Evolutionary conservation across 768 basidiomycete species (phyloP), one percentile per base, ranked within the genome.

Genomic region (Mycena maculata): DNA sequence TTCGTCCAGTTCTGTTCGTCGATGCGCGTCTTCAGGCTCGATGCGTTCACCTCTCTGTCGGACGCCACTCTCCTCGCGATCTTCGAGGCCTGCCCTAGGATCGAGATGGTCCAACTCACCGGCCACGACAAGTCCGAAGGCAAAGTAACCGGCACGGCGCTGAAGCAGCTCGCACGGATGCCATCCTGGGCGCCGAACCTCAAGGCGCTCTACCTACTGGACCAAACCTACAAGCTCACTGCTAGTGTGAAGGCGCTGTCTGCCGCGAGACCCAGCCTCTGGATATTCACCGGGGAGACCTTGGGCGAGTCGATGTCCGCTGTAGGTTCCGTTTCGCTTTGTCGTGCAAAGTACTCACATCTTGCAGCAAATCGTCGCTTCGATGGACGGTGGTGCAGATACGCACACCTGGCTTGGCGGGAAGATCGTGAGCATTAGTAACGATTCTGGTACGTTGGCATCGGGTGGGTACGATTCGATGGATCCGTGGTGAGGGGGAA

Each of bases 281-380:
- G 65, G 59, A 62, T 67, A n/a, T 33, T 28, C 18, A 67, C 60
- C 10, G 65, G 65, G 2, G 65, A 61, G 30, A 67, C 64, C 7
- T 9, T 59, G 48, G 64, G 64, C 2, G 50, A 59, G 27, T 57
- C 47, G 11, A 58, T 58, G 49, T 52, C 48, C 22, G 63, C 56
- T 42, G 63, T 65, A 33, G 11, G 57, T 52, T 57, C 11, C 22
- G 10, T 42, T 15, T 15, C 30, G n/a, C 28, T 23, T 18, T 13
- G 8, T 54, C n/a, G 2, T 15, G 6, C 33, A 36, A 36, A 6
- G 8, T 27, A 3, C 41, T 44, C 13, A 54, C 31, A 27, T 54
- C 31, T 12, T 36, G 5, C 38, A 65, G 64, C 41, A 59, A 50
- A 50, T 57, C 8, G 18, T 65, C 9, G 64, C 56, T 23, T 25